Conservation (phyloP, 2,329 filamentous ascomycete genomes). For the Sphaceloma murrayae region DNA sequence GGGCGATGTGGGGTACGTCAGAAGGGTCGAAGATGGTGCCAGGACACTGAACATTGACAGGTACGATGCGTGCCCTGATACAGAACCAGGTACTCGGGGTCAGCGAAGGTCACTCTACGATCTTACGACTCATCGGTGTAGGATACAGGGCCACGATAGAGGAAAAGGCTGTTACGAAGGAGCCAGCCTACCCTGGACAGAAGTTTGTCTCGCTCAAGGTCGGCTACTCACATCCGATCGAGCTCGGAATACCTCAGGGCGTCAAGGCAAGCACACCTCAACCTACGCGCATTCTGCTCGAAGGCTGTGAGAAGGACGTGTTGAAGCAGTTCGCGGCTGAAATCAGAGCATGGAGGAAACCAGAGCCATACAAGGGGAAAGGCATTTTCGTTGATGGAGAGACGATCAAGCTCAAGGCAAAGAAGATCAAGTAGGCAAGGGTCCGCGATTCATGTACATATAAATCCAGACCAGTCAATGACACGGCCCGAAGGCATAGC, state of each 20-base stretch:
- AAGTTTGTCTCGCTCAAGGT: slow-evolving; percentile 89
- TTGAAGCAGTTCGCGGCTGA: slow-evolving; percentile 86
- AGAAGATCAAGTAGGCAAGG: slow-evolving; percentile 52
- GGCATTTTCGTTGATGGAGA: slow-evolving; percentile 97
- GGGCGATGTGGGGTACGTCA: slow-evolving; percentile 85
- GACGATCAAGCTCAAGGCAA: slow-evolving; percentile 94
- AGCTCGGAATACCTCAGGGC: slow-evolving; percentile 71
- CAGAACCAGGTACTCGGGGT: slow-evolving; percentile 88
- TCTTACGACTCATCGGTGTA: slow-evolving; percentile 86
- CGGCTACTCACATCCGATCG: slow-evolving; percentile 91
- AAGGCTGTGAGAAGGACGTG: slow-evolving; percentile 76
- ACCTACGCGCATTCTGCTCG: slow-evolving; percentile 81
- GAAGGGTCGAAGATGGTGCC: neutral
- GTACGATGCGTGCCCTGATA: slow-evolving; percentile 81
- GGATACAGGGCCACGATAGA: slow-evolving; percentile 89
- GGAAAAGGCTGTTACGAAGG: slow-evolving; percentile 56
- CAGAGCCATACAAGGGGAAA: slow-evolving; percentile 99
- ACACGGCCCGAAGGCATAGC: no score
- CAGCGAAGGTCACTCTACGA: slow-evolving; percentile 89
- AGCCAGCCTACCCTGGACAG: slow-evolving; percentile 65
- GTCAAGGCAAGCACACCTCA: slow-evolving; percentile 81
- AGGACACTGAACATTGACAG: slow-evolving; percentile 45
- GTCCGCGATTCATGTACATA: no score
- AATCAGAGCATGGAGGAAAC: slow-evolving; percentile 78
- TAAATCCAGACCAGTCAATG: no score